phyloP scores from a whole-genome alignment of 495 filamentous ascomycete species.

The Xylaria grammica region DNA sequence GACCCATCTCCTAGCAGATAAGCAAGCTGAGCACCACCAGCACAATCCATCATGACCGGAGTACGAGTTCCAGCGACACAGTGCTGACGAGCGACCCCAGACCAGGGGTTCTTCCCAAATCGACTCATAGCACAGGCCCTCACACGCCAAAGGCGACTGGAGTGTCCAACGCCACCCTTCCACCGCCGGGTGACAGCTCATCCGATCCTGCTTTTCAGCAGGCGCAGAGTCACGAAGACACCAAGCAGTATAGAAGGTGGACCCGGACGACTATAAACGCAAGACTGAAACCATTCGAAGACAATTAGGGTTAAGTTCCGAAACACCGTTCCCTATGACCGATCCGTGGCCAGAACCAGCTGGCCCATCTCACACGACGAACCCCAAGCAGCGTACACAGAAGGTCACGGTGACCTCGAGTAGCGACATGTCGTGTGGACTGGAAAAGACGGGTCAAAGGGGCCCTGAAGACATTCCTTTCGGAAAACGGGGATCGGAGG shows the following conservation, averaged over 20 bases:
- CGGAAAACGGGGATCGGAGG: constrained; percentile 68
- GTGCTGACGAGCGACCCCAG: constrained; percentile 67
- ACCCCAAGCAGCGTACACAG: constrained; percentile 37
- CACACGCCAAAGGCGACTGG: constrained; percentile 50
- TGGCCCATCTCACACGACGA: constrained; percentile 36
- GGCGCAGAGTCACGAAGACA: constrained; percentile 31
- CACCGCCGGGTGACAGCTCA: constrained; percentile 34
- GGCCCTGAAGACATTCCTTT: constrained; percentile 63
- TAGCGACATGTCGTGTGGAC: constrained; percentile 37
- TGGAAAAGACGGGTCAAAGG: constrained; percentile 34
- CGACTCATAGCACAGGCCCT: constrained; percentile 62
- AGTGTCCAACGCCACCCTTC: constrained; percentile 47
- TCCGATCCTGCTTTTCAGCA: constrained; percentile 50
- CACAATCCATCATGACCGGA: constrained; percentile 60
- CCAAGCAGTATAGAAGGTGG: constrained; percentile 45
- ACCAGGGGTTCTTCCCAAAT: constrained; percentile 66
- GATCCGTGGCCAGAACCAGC: constrained; percentile 33
- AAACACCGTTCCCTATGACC: constrained; percentile 58
- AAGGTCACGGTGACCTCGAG: constrained; percentile 28
- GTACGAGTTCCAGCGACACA: constrained; percentile 62
- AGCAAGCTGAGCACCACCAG: constrained; percentile 43
- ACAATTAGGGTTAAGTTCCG: constrained; percentile 82
- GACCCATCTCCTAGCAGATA: constrained; percentile 39
- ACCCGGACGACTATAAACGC: constrained; percentile 48
- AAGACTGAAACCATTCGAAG: constrained; percentile 62